Base-by-base conservation (phyloP, 208 protist genomes). In the Entamoeba invadens region DNA sequence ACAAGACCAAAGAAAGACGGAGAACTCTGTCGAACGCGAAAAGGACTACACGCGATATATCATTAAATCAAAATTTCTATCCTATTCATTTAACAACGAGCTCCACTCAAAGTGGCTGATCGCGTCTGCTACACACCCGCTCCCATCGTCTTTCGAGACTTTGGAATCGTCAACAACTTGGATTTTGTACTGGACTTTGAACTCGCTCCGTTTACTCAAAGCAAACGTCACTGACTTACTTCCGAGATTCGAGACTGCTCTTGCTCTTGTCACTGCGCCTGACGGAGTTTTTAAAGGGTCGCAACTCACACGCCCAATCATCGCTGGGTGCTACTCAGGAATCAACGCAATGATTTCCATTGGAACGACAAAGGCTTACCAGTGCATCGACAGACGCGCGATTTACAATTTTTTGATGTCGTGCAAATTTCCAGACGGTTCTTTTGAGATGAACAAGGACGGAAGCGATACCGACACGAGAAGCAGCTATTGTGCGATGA, bases 401-500 rank as follows among this genome's bases (percentile, higher is more conserved):
- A 35, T 42, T 0, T 45, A 92, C 0, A 25, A 44, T 44, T 92
- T 92, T 92, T 44, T 92, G 6, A 45, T 92, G 10, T 92, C 91
- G 25, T 31, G 2, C 16, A 92, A 92, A 42, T 44, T 45, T 44
- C 18, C 38, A 10, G 44, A 92, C 46, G 97, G 97, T 47, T 96
- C 97, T 91, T 98, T 98, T 94, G 72, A 95, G 46, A 96, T 98
- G 94, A 96, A 98, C 94, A 77, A 94, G 31, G 97, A 96, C 44
- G 14, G 18, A 3, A 97, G 97, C 1, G 97, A 98, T 93, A 94
- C 95, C 14, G 97, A 98, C 94, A 95, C 98, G 44, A 97, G 97
- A 14, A 97, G 96, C 3, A 96, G 95, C 44, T 98, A 98, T 96
- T 97, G 96, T 93, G 97, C 95, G 3, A 95, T 97, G 0, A 95